These are phyloP conservation scores for Backusella tarrabulga DNA, from an alignment of 192 early-diverging fungal genomes.

Conservation along the genomic window DNA sequence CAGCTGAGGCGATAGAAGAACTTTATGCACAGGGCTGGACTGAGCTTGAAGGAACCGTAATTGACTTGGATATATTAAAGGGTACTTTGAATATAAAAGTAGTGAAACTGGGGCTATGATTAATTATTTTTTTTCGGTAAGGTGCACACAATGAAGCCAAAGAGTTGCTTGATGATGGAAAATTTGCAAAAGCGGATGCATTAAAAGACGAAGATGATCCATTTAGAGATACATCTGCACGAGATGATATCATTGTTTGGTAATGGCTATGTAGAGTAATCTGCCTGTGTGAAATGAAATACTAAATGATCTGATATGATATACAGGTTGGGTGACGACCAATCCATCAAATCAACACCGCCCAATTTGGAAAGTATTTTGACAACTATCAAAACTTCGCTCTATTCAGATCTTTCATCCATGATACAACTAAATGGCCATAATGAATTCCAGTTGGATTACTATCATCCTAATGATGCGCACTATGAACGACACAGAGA, in stretches of 20 bases:
- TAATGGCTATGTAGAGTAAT: background rate
- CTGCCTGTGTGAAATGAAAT: background rate
- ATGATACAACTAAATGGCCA: slow-evolving; percentile 45
- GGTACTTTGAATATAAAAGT: slow-evolving; percentile 4
- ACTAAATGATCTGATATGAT: background rate
- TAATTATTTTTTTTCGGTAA: background rate
- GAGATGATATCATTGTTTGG: slow-evolving; percentile 53
- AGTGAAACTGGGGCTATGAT: background rate
- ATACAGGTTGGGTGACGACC: slow-evolving; percentile 29
- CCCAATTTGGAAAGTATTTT: slow-evolving; percentile 28
- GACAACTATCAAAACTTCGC: slow-evolving; percentile 35
- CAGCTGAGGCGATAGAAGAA: slow-evolving; percentile 32
- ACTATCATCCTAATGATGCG: slow-evolving; percentile 45
- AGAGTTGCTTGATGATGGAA: slow-evolving; percentile 33
- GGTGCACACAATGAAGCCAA: slow-evolving; percentile 34
- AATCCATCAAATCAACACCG: slow-evolving; percentile 14
- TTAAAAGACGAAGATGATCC: slow-evolving; percentile 42
- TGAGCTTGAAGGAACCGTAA: slow-evolving; percentile 34
- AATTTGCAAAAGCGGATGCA: slow-evolving; percentile 40
- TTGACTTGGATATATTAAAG: slow-evolving; percentile 34
- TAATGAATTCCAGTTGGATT: slow-evolving; percentile 49
- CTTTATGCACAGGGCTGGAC: slow-evolving; percentile 46
- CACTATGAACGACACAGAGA: slow-evolving; percentile 57
- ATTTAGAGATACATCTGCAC: slow-evolving; percentile 46
- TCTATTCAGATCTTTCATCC: slow-evolving; percentile 40